Evolutionary conservation across 1,284 basidiomycete genomes (phyloP), one percentile per base, ranked within the genome.

Genomic region (Cryptococcus sp.): DNA sequence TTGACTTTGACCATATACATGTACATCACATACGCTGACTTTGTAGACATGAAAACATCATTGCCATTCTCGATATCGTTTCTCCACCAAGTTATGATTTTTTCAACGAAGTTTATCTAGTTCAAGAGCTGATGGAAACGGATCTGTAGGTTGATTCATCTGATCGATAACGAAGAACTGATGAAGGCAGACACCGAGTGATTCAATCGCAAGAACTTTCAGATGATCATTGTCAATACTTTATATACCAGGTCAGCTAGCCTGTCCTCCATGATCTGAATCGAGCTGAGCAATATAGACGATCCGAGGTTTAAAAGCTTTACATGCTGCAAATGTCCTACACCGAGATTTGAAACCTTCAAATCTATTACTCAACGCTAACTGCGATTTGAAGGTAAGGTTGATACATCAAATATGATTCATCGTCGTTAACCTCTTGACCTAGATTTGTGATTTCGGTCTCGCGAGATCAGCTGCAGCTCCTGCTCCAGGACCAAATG

Each of bases 211-310:
- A 90, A 73, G 84, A 88, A 58, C 81, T 94, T 47, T 87, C 87
- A 35, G 90, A 95, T 69, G 92, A 96, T 50, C 94, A 95, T 74
- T 91, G 86, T 69, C 91, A 95, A 75, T 96, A 96, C 76, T 95
- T 95, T 74, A 87, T 94, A 63, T 95, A 96, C 74, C 92, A 95
- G 81, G 88, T 87, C 30, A 58, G 76, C 68, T 32, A 43, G 43
- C n/a, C 35, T 32, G 8, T 23, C 32, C 50, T 13, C 15, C 14
- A 3, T 11, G 32, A 41, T 46, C 11, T 13, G 30, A 31, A 32
- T 15, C 32, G 5, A 50, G 38, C 47, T 56, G 15, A 41, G 33
- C 8, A 36, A 36, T 30, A 10, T 71, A 91, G 85, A 90, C 90
- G 0, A 83, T 96, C 2, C 82, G 93, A 37, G 92, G 90, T 0